Evolutionary conservation across 768 basidiomycete species (phyloP).

Genomic region (Kwoniella botswanensis): DNA sequence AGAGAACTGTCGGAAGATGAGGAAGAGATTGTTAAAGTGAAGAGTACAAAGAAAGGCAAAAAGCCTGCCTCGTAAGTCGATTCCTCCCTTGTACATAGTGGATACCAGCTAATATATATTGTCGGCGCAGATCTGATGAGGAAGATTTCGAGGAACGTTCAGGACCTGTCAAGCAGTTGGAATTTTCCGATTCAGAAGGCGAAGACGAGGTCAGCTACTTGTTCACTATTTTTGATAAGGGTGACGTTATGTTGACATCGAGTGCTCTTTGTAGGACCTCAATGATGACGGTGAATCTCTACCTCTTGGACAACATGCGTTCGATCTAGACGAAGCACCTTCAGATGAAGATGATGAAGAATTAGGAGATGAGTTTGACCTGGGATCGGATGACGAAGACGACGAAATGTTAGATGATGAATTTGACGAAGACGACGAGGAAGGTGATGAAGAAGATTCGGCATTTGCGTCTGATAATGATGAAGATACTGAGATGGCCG

Average conservation of each 20-base stretch:
- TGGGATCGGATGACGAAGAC: conserved; percentile 28
- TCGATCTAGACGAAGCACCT: conserved; percentile 54
- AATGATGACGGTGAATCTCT: conserved; percentile 44
- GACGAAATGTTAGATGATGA: conserved; percentile 43
- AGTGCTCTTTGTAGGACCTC: conserved; percentile 4
- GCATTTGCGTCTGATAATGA: conserved; percentile 53
- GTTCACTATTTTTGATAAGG: too few relatives aligned
- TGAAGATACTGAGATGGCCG: conserved; percentile 49
- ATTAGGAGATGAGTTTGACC: conserved; percentile 42
- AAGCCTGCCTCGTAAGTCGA: conserved; percentile 37
- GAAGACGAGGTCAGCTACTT: conserved; percentile 36
- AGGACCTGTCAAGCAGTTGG: conserved; percentile 48
- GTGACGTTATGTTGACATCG: too few relatives aligned
- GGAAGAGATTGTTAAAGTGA: conserved; percentile 49
- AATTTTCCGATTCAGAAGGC: conserved; percentile 51
- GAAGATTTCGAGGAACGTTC: conserved; percentile 38
- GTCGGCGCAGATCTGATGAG: conserved; percentile 22
- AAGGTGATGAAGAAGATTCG: conserved; percentile 44
- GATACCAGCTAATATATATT: background rate
- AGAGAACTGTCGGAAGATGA: conserved; percentile 51
- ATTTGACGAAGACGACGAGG: conserved; percentile 38
- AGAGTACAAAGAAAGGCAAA: conserved; percentile 46
- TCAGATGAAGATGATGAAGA: conserved; percentile 39
- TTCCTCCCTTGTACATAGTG: background rate
- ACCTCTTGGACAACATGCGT: conserved; percentile 43